Percentiles rank a stretch among this genome's conserved stretches.
Conservation (phyloP, 2,329 filamentous ascomycete species). For the Aspergillus caelatus region DNA sequence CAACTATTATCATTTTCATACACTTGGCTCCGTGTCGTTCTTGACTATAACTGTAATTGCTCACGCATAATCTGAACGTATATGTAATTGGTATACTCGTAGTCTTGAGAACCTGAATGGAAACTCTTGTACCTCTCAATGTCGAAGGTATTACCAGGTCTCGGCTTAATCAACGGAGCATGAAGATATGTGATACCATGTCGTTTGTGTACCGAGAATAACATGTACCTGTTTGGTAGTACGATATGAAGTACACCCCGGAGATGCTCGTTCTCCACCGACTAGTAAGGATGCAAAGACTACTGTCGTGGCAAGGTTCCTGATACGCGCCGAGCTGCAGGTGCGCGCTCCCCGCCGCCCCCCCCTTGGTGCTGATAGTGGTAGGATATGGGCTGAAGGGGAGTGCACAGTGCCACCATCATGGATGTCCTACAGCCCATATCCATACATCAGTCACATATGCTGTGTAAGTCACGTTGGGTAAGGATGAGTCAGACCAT, state of each 20-base stretch:
- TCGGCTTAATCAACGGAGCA: neutral
- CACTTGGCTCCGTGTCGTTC: neutral
- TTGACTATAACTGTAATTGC: neutral
- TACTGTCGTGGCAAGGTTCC: conserved; percentile 11
- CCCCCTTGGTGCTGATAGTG: neutral
- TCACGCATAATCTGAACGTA: neutral
- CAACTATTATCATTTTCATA: neutral
- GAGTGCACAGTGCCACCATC: neutral
- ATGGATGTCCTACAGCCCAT: conserved; percentile 6
- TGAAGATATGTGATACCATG: neutral
- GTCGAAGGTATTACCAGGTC: neutral
- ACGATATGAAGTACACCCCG: conserved; percentile 4
- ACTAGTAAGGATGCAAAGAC: conserved; percentile 9
- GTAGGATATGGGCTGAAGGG: neutral
- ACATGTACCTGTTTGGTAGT: neutral
- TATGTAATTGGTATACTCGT: neutral
- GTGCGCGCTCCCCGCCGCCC: neutral
- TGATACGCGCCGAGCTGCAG: conserved; percentile 19
- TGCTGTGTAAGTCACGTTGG: conserved; percentile 5
- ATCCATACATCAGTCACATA: conserved; percentile 7
- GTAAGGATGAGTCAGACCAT: conserved; percentile 6
- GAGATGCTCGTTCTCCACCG: conserved; percentile 10
- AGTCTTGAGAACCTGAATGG: neutral
- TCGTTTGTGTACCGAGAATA: neutral
- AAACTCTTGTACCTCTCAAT: neutral